Evolutionary conservation across 1,139 yeast genomes (phyloP).

Genomic region (Candida buenavistaensis): DNA sequence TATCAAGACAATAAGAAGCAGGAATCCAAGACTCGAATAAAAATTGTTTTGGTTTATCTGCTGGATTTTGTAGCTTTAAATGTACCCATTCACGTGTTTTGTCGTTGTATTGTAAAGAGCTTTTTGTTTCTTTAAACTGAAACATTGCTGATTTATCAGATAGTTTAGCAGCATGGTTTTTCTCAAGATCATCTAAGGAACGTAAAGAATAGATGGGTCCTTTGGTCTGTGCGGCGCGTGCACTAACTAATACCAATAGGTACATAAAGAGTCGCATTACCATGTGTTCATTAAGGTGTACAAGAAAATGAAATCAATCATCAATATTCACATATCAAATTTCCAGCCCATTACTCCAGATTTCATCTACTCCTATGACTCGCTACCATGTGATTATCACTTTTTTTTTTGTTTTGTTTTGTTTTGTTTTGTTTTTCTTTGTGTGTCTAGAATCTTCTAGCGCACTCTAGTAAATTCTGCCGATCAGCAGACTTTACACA

Average conservation of each 20-base stretch:
- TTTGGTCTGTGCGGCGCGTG: no score
- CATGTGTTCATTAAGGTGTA: no score
- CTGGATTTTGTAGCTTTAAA: slow-evolving; percentile 5
- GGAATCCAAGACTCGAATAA: slow-evolving; percentile 14
- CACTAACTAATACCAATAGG: no score
- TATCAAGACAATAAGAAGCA: slow-evolving; percentile 14
- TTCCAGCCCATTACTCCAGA: no score
- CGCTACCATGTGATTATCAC: no score
- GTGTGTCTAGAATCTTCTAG: slow-evolving; percentile 5
- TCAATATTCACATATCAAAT: no score
- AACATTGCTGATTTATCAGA: slow-evolving; percentile 9
- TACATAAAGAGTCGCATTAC: no score
- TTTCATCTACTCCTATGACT: no score
- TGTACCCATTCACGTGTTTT: slow-evolving; percentile 10
- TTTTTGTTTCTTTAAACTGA: slow-evolving; percentile 12
- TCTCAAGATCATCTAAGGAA: slow-evolving; percentile 10
- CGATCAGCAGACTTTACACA: not conserved
- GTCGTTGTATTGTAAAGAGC: slow-evolving; percentile 12
- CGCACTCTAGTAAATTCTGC: slow-evolving; percentile 4
- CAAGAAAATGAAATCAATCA: no score
- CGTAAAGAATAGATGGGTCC: slow-evolving; percentile 6
- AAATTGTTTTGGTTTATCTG: not conserved
- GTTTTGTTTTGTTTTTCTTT: not conserved
- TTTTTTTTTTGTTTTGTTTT: no score
- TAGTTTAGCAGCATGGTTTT: slow-evolving; percentile 11